These are phyloP conservation scores for Claviceps sp. DNA, from an alignment of 2,329 filamentous ascomycete genomes.

Conservation along the genomic window DNA sequence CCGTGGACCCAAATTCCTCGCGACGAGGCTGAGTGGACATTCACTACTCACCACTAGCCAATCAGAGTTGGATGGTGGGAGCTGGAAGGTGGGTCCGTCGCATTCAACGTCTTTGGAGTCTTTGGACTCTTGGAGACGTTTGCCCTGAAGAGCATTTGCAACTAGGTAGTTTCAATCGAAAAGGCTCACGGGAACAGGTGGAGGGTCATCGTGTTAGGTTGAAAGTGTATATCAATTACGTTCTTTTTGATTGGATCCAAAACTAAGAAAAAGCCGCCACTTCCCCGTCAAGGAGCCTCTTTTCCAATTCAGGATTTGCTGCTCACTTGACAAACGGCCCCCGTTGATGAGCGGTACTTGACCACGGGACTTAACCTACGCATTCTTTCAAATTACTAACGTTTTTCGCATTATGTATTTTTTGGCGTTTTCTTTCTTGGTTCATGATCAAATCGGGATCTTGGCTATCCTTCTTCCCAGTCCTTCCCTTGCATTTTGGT, in stretches of 20 bases:
- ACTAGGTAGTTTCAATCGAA: neutral
- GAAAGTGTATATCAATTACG: neutral
- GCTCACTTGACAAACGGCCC: neutral
- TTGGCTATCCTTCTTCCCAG: neutral
- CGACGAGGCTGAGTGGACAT: conserved; percentile 18
- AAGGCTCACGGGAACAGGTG: neutral
- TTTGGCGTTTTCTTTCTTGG: neutral
- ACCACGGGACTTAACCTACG: neutral
- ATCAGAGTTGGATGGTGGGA: conserved; percentile 8
- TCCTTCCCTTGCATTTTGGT: neutral
- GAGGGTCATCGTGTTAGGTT: too few species aligned
- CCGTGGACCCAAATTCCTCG: conserved; percentile 21
- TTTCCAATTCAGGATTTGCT: neutral
- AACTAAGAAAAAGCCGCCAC: neutral
- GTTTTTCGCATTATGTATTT: neutral
- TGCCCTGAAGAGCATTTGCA: too few species aligned
- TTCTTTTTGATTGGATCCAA: neutral
- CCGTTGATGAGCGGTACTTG: neutral
- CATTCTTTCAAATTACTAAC: neutral
- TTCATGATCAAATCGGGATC: neutral
- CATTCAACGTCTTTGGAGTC: neutral
- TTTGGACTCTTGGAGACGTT: too few species aligned
- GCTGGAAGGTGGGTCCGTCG: neutral
- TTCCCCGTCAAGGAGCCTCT: neutral
- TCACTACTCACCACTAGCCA: conserved; percentile 10